Evolutionary conservation across 2,329 filamentous ascomycete species (phyloP), one percentile per base, ranked within the genome.

Genomic region (Hymenoscyphus albidus): DNA sequence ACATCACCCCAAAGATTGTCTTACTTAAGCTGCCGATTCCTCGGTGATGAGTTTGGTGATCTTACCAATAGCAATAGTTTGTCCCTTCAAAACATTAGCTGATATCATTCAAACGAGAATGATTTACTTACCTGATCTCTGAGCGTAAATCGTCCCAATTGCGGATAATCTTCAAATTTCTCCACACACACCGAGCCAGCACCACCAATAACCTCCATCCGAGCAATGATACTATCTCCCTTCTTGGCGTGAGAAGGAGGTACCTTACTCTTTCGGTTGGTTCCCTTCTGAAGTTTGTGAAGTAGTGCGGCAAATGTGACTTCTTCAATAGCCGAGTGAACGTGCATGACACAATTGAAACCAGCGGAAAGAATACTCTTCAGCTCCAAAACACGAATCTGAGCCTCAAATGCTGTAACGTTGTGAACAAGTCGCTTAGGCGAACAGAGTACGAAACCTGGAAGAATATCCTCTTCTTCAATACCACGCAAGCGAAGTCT

Each of bases 21-120:
- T 54, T 54, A n/a, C 48, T 69, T 70, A 71, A 65, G 66, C 70
- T 59, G 59, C 27, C 18, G 59, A 38, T 44, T 71, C 72, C 14
- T 70, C 67, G 4, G 82, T 81, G 71, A 91, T 86, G 67, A 99
- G 85, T 84, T 93, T 97, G 66, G 92, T 97, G 77, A 99, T 96
- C 86, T 99, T 99, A 75, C 95, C 95, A 80, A 99, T 99, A 64
- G 95, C 95, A 81, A 99, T 97, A 0, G 95, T 99, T 90, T 98
- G 94, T 73, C 95, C 95, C 88, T 98, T 75, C 62, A 76, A 61
- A 69, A 55, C 44, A 61, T 74, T 67, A 74, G 65, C 59, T 64
- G 27, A 13, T 54, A 27, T 32, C 3, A 51, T 51, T 18, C 38
- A 51, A 18, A 62, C 32, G 74, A 74, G 62, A 71, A 76, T 31